Evolutionary conservation across 2,329 filamentous ascomycete species (phyloP).

Genomic region (Mariannaea sp.): DNA sequence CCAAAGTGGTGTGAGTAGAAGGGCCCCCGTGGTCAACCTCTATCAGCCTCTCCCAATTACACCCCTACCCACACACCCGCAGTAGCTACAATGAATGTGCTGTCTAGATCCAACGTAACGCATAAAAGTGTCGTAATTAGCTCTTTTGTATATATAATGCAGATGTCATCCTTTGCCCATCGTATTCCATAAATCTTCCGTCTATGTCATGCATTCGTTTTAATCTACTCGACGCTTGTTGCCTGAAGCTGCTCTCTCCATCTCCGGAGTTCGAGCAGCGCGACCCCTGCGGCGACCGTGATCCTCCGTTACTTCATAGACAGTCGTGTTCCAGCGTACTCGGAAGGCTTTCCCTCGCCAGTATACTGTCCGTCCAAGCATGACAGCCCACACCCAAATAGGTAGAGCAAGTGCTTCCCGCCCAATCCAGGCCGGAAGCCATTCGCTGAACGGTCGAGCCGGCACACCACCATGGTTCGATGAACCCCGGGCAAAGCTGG

Average conservation of each 20-base stretch:
- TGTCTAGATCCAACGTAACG: constrained; percentile 26
- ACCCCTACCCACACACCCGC: too few species aligned
- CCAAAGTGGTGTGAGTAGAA: too few species aligned
- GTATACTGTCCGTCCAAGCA: constrained; percentile 82
- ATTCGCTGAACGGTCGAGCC: constrained; percentile 67
- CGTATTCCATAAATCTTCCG: not conserved
- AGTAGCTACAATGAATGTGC: too few species aligned
- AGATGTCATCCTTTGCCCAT: too few species aligned
- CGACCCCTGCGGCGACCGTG: constrained; percentile 17
- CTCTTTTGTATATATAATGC: too few species aligned
- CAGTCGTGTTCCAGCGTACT: constrained; percentile 84
- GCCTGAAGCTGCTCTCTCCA: constrained; percentile 32
- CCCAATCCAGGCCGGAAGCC: constrained; percentile 82
- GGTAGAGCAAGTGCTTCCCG: constrained; percentile 83
- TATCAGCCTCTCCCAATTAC: too few species aligned
- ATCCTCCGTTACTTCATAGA: constrained; percentile 51
- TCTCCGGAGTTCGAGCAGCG: constrained; percentile 28
- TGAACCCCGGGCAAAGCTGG: constrained; percentile 67
- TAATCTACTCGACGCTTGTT: constrained; percentile 36
- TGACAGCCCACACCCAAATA: constrained; percentile 88
- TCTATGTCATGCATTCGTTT: constrained; percentile 17
- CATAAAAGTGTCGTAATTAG: not conserved
- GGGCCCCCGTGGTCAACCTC: too few species aligned
- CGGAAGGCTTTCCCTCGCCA: constrained; percentile 86
- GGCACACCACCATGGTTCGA: constrained; percentile 45